Evolutionary conservation across 2,329 filamentous ascomycete species (phyloP).

Genomic region (Epichloe elymi): DNA sequence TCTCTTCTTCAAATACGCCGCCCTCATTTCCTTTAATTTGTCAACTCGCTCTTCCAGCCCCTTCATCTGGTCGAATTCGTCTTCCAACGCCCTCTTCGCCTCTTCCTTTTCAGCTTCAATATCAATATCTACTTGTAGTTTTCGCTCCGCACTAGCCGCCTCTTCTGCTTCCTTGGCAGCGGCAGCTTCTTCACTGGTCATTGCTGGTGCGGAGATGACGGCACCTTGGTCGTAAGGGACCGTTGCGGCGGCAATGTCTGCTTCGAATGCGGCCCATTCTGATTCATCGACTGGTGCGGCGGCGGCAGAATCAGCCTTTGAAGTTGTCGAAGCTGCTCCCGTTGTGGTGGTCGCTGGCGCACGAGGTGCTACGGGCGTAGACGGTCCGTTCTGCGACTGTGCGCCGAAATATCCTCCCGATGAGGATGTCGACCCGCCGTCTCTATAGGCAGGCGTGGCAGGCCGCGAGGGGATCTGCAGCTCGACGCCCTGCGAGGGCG

Average conservation of each 20-base stretch:
- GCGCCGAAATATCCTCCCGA: constrained; percentile 14
- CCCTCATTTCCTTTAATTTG: constrained; percentile 55
- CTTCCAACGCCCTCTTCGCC: constrained; percentile 56
- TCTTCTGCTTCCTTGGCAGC: constrained; percentile 38
- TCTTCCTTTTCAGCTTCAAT: constrained; percentile 62
- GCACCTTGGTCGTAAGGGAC: constrained; percentile 31
- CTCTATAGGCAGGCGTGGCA: constrained; percentile 39
- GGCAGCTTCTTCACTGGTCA: constrained; percentile 50
- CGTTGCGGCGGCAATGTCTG: constrained; percentile 50
- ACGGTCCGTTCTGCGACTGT: constrained; percentile 3
- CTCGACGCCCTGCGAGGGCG: constrained; percentile 42
- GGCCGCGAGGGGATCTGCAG: constrained; percentile 51
- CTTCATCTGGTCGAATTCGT: constrained; percentile 75
- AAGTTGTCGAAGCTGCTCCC: constrained; percentile 2
- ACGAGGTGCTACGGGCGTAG: constrained; percentile 17
- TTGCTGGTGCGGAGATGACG: constrained; percentile 55
- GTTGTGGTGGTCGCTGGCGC: constrained; percentile 9
- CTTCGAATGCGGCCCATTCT: constrained; percentile 80
- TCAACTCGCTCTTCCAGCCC: constrained; percentile 60
- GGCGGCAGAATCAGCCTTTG: not conserved
- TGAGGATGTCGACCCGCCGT: constrained; percentile 28
- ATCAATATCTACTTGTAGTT: constrained; percentile 41
- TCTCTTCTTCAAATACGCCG: constrained; percentile 42
- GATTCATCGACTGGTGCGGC: constrained; percentile 46
- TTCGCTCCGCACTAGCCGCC: constrained; percentile 37